Percentiles rank a stretch among this genome's conserved stretches.
phyloP scores from a whole-genome alignment of 352 stramenopile genomes.

The Lagenidium sp. region DNA sequence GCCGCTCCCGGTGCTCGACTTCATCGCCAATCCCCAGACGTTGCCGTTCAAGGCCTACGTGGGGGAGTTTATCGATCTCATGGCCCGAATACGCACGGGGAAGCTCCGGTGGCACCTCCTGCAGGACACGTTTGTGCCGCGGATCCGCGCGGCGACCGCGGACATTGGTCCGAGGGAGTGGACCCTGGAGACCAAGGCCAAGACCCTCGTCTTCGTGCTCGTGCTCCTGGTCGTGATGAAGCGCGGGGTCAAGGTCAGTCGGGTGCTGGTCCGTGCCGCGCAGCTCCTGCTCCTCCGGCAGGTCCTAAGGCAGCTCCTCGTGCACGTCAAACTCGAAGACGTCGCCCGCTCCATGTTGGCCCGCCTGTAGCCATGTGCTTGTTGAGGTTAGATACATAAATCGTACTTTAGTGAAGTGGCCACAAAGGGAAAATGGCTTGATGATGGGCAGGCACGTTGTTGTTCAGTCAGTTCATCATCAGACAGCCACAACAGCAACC shows the following conservation, averaged over 20 bases:
- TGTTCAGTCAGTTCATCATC: no score
- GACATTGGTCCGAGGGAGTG: constrained; percentile 18
- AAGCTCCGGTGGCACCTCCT: constrained; percentile 48
- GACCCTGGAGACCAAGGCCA: constrained; percentile 25
- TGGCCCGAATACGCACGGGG: constrained; percentile 38
- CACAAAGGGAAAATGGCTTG: no score
- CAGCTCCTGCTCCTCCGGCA: constrained; percentile 56
- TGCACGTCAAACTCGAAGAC: constrained; percentile 26
- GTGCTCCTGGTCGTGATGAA: constrained; percentile 45
- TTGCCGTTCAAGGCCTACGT: constrained; percentile 34
- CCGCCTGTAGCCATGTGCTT: constrained; percentile 10
- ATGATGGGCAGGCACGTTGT: no score
- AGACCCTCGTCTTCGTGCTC: constrained; percentile 39
- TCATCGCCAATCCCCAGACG: constrained; percentile 41
- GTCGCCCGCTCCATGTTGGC: constrained; percentile 14
- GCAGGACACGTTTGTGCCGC: constrained; percentile 34
- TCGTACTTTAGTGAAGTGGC: no score
- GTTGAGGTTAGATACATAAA: no score
- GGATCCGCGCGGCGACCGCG: constrained; percentile 25
- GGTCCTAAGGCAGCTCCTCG: constrained; percentile 36
- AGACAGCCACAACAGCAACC: not conserved
- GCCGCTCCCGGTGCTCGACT: constrained; percentile 51
- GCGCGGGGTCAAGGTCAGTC: constrained; percentile 34
- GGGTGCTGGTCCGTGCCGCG: constrained; percentile 34
- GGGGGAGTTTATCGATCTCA: constrained; percentile 37